Conservation (phyloP, 2,329 filamentous ascomycete species). For the Penicillium sp. region DNA sequence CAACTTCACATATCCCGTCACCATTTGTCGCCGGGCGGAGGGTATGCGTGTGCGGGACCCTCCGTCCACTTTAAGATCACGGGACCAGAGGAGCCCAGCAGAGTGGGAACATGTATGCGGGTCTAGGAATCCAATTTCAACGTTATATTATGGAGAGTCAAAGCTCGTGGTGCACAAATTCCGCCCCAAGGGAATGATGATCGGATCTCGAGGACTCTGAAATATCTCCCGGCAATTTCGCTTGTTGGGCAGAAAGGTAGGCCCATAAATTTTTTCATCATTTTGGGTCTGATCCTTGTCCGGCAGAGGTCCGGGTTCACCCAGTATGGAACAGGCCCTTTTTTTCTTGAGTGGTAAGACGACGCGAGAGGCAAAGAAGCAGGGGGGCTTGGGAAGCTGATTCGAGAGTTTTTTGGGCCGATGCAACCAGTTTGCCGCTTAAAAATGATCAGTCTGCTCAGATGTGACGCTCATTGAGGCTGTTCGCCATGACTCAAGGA, state of each 20-base stretch:
- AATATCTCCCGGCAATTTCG: conserved; percentile 20
- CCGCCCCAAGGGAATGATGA: conserved; percentile 8
- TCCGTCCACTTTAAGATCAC: conserved; percentile 44
- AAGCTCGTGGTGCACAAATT: conserved; percentile 15
- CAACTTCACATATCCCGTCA: conserved; percentile 25
- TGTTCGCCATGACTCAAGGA: conserved; percentile 27
- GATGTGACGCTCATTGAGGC: conserved; percentile 25
- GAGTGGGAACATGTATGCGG: conserved; percentile 42
- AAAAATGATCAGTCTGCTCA: conserved; percentile 27
- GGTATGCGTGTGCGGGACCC: conserved; percentile 39
- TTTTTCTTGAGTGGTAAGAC: conserved; percentile 29
- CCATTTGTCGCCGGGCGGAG: conserved; percentile 40
- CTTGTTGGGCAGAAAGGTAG: conserved; percentile 30
- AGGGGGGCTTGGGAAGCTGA: conserved; percentile 35
- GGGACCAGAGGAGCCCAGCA: conserved; percentile 43
- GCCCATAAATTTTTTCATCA: conserved; percentile 20
- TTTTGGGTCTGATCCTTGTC: conserved; percentile 33
- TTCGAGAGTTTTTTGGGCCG: conserved; percentile 24
- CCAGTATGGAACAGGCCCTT: conserved; percentile 24
- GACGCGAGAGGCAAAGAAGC: conserved; percentile 29
- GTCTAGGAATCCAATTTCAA: conserved; percentile 46
- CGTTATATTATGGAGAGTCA: conserved; percentile 32
- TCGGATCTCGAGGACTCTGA: conserved; percentile 4
- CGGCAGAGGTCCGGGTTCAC: conserved; percentile 30
- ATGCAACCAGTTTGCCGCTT: conserved; percentile 25